A percentile compares a stretch with the other conserved stretches of the same genome.
These are phyloP conservation scores for Lasiosphaeris hirsuta DNA, from an alignment of 495 filamentous ascomycete genomes.

Conservation along the genomic window DNA sequence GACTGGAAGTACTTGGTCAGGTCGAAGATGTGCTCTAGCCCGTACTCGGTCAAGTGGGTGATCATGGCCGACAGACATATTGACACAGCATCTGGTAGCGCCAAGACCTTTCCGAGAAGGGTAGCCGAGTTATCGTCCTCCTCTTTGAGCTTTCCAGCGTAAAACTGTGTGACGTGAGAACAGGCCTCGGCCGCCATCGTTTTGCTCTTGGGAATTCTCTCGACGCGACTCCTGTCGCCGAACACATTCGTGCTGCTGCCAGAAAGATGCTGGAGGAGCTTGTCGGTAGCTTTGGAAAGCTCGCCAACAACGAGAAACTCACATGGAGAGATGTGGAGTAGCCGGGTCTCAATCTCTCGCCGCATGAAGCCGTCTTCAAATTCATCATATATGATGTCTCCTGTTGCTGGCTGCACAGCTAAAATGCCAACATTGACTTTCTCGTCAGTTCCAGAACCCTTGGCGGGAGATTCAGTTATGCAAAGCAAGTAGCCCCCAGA, in stretches of 20 bases:
- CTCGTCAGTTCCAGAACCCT: constrained; percentile 86
- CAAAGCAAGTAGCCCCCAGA: constrained; percentile 90
- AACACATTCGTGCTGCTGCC: constrained; percentile 87
- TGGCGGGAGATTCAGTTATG: constrained; percentile 82
- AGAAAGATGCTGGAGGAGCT: constrained; percentile 85
- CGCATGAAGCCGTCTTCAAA: constrained; percentile 99
- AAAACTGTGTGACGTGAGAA: constrained; percentile 91
- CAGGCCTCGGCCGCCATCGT: constrained; percentile 79
- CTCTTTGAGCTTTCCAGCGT: constrained; percentile 78
- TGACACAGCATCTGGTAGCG: constrained; percentile 79
- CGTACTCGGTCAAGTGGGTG: constrained; percentile 87
- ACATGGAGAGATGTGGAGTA: constrained; percentile 93
- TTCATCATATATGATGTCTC: constrained; percentile 92
- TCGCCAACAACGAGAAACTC: constrained; percentile 95
- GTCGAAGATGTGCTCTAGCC: constrained; percentile 93
- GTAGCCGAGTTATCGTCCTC: constrained; percentile 48
- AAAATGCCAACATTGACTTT: constrained; percentile 90
- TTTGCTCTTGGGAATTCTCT: constrained; percentile 71
- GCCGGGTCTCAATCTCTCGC: constrained; percentile 88
- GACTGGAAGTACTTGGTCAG: constrained; percentile 97
- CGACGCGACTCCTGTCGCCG: constrained; percentile 82
- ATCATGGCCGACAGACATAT: constrained; percentile 97
- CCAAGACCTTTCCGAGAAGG: constrained; percentile 81
- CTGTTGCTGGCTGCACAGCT: constrained; percentile 92
- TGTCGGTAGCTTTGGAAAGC: constrained; percentile 88